Conservation (phyloP, 495 filamentous ascomycete species). For the Pyrenopolyporus hunteri region DNA sequence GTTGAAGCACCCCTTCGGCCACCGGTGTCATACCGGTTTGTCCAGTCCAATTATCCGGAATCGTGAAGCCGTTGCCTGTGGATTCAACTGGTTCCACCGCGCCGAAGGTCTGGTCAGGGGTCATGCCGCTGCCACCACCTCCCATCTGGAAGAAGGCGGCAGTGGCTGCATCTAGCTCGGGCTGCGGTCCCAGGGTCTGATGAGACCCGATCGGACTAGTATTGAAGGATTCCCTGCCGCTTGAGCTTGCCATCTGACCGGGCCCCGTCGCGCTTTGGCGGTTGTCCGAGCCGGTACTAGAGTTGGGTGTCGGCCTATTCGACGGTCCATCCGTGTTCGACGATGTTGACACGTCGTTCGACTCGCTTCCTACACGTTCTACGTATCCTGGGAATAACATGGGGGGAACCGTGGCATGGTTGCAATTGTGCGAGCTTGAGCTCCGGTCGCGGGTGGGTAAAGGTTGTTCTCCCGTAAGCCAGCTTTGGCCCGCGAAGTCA, state of each 20-base stretch:
- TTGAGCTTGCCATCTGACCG: slow-evolving; percentile 37
- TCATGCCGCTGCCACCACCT: slow-evolving; percentile 43
- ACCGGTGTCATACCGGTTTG: slow-evolving; percentile 56
- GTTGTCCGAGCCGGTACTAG: slow-evolving; percentile 55
- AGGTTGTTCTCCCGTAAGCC: slow-evolving; percentile 45
- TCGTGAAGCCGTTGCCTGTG: slow-evolving; percentile 45
- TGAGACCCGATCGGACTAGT: slow-evolving; percentile 52
- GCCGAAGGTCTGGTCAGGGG: slow-evolving; percentile 40
- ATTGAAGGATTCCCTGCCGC: slow-evolving; percentile 52
- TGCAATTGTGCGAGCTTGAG: slow-evolving; percentile 29
- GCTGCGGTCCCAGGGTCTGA: slow-evolving; percentile 44
- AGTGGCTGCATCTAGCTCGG: slow-evolving; percentile 40
- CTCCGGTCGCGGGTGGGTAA: slow-evolving; percentile 45
- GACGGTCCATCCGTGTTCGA: slow-evolving; percentile 49
- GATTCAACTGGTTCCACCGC: slow-evolving; percentile 40
- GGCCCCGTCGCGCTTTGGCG: slow-evolving; percentile 38
- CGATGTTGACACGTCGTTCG: slow-evolving; percentile 50
- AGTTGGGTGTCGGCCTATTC: slow-evolving; percentile 58
- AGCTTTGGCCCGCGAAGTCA: slow-evolving; percentile 38
- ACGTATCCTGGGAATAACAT: slow-evolving; percentile 37
- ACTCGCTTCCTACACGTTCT: slow-evolving; percentile 42
- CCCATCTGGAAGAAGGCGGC: slow-evolving; percentile 45
- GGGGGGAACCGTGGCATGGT: slow-evolving; percentile 42
- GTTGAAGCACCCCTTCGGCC: slow-evolving; percentile 54
- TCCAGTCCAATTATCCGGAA: slow-evolving; percentile 48